Evolutionary conservation across 2,329 filamentous ascomycete genomes (phyloP), one percentile per base, ranked within the genome.

Genomic region (Diaporthe ampelina): DNA sequence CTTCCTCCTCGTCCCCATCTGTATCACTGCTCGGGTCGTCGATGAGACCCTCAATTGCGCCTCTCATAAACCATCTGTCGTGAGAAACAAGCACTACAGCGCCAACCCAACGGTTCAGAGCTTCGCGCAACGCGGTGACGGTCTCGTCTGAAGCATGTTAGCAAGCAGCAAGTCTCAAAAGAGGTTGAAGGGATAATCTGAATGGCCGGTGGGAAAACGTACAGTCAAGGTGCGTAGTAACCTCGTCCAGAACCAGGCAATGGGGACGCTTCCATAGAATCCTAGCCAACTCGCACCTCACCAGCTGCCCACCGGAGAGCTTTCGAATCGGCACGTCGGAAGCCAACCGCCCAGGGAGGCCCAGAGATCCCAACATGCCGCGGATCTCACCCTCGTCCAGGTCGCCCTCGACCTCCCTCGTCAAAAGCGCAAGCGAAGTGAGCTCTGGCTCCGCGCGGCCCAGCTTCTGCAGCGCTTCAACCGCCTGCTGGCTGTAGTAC

Each of bases 221-320:
- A 68, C 63, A 94, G 81, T 97, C 95, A 54, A 97, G 86, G 85
- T 97, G 95, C 0, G 94, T 96, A 9, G 94, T 97, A 32, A 95
- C 92, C 81, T 95, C 95, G 80, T 96, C 94, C 10, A 96, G 88
- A 8, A 96, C 88, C 3, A 96, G 87, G 73, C 94, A 88, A 77
- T 95, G 94, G 26, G 94, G 94, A 4, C 89, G 86, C 54, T 85
- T 85, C 88, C 91, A 92, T 48, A 96, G 84, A n/a, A 95, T 83
- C 63, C 90, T 88, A 1, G 93, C 93, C 67, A 96, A 85, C 75
- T 92, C 91, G 70, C 86, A 85, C 24, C 89, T 84, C 65, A 93
- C 93, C 29, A 94, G 88, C 82, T 97, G 95, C 0, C 94, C 95
- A 54, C 94, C 94, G 0, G 94, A 96, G 0, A 97, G 86, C 79